phyloP scores from a whole-genome alignment of 345 rosid species.

The Eucalyptus marginata region DNA sequence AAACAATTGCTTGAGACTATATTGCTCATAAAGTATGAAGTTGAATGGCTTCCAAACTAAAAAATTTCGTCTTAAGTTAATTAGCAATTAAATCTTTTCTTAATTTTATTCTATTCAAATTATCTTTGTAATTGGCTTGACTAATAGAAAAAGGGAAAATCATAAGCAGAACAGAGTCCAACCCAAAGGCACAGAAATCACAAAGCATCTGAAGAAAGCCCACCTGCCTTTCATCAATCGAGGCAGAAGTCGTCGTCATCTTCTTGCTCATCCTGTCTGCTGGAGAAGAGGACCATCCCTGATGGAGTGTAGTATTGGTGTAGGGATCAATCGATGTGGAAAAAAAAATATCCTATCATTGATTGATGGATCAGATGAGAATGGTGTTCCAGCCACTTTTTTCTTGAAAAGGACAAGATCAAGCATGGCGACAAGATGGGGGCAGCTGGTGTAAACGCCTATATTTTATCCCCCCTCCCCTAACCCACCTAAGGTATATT shows the following conservation, averaged over 20 bases:
- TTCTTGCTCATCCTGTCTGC: background rate
- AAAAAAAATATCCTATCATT: background rate
- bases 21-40: rapidly evolving
- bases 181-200: background rate
- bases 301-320: background rate
- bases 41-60: background rate
- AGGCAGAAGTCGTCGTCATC: background rate
- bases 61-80: background rate
- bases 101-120: background rate
- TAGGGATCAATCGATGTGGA: background rate
- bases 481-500: background rate
- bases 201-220: background rate
- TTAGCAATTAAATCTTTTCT: background rate
- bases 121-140: background rate
- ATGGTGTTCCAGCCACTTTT: background rate
- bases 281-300: background rate
- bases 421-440: background rate
- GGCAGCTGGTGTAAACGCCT: background rate
- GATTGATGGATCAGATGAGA: background rate
- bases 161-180: background rate
- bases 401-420: background rate
- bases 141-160: background rate
- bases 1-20: background rate
- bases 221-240: background rate
- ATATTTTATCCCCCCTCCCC: background rate